A percentile compares a stretch with the other conserved stretches of the same genome.
These are phyloP conservation scores for Claviceps sp. DNA, from an alignment of 2,329 filamentous ascomycete species.

Conservation along the genomic window DNA sequence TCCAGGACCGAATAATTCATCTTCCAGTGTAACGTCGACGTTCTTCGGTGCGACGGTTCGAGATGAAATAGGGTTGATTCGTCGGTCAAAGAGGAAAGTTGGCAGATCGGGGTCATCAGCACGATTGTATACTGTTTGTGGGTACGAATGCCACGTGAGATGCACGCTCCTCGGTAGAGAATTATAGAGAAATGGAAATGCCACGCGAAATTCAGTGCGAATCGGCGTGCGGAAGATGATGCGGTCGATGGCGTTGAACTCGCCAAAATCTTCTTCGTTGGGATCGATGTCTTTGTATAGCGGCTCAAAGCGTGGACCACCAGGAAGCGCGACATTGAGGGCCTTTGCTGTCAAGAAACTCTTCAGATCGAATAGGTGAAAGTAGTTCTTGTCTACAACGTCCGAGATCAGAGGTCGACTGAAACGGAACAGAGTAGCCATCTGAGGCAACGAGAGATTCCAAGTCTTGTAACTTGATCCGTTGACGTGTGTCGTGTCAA, in stretches of 20 bases:
- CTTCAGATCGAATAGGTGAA: conserved; percentile 90
- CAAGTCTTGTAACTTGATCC: conserved; percentile 93
- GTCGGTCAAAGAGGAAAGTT: conserved; percentile 95
- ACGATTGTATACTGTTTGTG: conserved; percentile 81
- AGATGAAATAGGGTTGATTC: conserved; percentile 94
- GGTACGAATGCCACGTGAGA: conserved; percentile 84
- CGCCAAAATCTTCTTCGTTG: conserved; percentile 97
- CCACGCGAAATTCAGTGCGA: conserved; percentile 88
- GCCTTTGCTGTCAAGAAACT: conserved; percentile 95
- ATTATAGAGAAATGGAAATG: conserved; percentile 92
- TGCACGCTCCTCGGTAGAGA: conserved; percentile 89
- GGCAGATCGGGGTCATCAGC: conserved; percentile 81
- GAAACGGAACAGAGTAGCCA: conserved; percentile 87
- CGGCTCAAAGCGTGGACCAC: conserved; percentile 90
- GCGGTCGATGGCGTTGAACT: conserved; percentile 98
- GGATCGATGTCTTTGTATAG: conserved; percentile 98
- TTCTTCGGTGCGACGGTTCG: conserved; percentile 90
- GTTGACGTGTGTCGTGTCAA: conserved; percentile 88
- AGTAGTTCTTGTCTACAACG: conserved; percentile 91
- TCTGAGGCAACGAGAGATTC: conserved; percentile 87
- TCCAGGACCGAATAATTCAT: conserved; percentile 76
- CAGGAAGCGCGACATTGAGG: conserved; percentile 92
- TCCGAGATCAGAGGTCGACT: conserved; percentile 86
- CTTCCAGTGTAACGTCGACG: conserved; percentile 80
- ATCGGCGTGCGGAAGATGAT: conserved; percentile 97